Conservation (phyloP, 345 rosid genomes). For the Angophora floribunda region DNA sequence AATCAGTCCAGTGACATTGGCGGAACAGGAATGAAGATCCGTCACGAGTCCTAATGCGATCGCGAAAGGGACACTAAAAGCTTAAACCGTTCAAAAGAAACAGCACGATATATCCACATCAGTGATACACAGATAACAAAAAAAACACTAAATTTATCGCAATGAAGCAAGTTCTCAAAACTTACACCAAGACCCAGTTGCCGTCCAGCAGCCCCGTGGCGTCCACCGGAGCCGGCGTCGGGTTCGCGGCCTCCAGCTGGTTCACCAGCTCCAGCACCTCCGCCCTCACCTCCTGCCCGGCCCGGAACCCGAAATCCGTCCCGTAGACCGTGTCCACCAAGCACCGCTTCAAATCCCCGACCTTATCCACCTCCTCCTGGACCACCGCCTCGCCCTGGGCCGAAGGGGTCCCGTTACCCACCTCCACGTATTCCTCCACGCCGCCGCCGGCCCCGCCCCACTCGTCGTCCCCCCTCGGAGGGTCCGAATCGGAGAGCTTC, state of each 20-base stretch:
- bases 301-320: slow-evolving; percentile 72
- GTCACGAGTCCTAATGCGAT: background rate
- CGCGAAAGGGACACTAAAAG: background rate
- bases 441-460: slow-evolving; percentile 31
- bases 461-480: slow-evolving; percentile 71
- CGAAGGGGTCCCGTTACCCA: slow-evolving; percentile 35
- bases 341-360: slow-evolving; percentile 63
- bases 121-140: background rate
- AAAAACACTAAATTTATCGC: background rate
- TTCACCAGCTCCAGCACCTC: slow-evolving; percentile 86
- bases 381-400: background rate
- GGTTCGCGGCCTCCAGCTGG: slow-evolving; percentile 77
- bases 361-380: slow-evolving; percentile 3
- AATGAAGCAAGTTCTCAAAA: background rate
- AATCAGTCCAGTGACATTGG: background rate
- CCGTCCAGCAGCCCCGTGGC: slow-evolving; percentile 67
- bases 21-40: background rate
- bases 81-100: background rate
- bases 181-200: slow-evolving; percentile 91
- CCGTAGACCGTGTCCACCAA: slow-evolving; percentile 82
- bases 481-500: slow-evolving; percentile 55
- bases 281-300: slow-evolving; percentile 59
- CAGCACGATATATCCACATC: background rate
- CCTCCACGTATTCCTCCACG: slow-evolving; percentile 10
- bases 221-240: slow-evolving; percentile 63